Percentiles rank a stretch among this genome's conserved stretches.
Conservation (phyloP, 2,329 filamentous ascomycete genomes). For the Fusarium succisae region DNA sequence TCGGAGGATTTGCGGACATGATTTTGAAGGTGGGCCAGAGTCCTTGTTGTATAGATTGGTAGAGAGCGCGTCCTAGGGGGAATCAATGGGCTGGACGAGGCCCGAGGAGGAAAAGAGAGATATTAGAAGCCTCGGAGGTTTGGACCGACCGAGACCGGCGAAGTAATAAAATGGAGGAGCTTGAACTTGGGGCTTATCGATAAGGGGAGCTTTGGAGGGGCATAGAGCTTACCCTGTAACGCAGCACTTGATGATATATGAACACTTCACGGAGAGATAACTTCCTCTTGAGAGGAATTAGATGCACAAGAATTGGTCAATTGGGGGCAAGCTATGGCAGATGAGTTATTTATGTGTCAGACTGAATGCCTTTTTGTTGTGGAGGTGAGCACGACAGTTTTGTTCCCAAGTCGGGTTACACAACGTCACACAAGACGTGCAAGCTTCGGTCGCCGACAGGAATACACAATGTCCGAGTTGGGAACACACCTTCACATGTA, state of each 20-base stretch:
- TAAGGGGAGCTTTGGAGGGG: slow-evolving; percentile 24
- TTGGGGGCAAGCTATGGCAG: background rate
- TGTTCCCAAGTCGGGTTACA: background rate
- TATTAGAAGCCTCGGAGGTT: slow-evolving; percentile 25
- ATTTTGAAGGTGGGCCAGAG: background rate
- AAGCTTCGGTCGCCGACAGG: background rate
- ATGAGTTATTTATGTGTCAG: background rate
- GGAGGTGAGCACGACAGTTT: background rate
- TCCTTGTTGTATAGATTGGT: background rate
- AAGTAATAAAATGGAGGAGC: slow-evolving; percentile 27
- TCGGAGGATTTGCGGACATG: slow-evolving; percentile 42
- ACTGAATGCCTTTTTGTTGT: background rate
- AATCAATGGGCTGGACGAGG: slow-evolving; percentile 5
- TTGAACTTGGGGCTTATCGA: slow-evolving; percentile 38
- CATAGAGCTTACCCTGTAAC: slow-evolving; percentile 25
- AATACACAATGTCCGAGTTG: background rate
- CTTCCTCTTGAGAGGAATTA: background rate
- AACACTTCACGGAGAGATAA: background rate
- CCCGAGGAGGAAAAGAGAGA: slow-evolving; percentile 5
- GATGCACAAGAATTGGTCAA: background rate
- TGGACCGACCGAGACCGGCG: slow-evolving; percentile 40
- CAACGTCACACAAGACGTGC: background rate
- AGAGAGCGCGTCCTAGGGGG: background rate
- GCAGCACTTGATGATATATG: background rate
- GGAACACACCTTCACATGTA: background rate